These are phyloP conservation scores for Bipolaris gigantea DNA, from an alignment of 2,329 filamentous ascomycete species.

Conservation along the genomic window DNA sequence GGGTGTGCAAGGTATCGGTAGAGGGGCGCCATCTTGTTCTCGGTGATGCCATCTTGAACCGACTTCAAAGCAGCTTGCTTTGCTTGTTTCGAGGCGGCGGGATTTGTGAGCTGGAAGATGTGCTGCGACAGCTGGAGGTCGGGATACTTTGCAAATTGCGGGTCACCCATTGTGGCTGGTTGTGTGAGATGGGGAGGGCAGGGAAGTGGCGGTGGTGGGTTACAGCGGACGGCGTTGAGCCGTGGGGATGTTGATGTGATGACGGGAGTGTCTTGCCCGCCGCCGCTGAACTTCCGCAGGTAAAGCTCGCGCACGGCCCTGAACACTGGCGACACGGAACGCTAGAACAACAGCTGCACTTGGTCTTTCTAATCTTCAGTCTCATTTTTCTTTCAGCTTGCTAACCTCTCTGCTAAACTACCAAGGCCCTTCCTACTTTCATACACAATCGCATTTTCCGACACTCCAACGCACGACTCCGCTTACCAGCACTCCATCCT, in stretches of 20 bases:
- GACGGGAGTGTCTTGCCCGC: conserved; percentile 19
- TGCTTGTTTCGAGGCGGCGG: conserved; percentile 65
- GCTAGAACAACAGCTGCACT: conserved; percentile 3
- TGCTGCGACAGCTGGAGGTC: conserved; percentile 80
- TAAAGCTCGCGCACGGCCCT: conserved; percentile 17
- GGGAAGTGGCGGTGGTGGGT: conserved; percentile 6
- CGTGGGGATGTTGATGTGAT: conserved; percentile 16
- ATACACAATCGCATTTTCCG: neutral
- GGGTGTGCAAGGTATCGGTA: conserved; percentile 85
- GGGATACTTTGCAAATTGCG: conserved; percentile 83
- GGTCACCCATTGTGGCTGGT: conserved; percentile 65
- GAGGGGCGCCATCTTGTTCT: conserved; percentile 85
- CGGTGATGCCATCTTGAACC: conserved; percentile 78
- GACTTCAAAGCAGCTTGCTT: conserved; percentile 73
- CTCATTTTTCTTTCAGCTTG: neutral
- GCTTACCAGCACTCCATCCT: neutral
- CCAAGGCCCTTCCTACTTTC: neutral
- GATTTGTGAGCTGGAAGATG: conserved; percentile 84
- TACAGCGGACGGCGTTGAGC: conserved; percentile 9
- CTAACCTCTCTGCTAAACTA: neutral
- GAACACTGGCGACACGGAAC: conserved; percentile 2
- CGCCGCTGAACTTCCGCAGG: conserved; percentile 12
- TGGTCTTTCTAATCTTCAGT: neutral
- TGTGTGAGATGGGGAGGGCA: conserved; percentile 5
- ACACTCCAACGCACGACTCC: neutral